Base-by-base conservation (phyloP, 306 rosid species). In the Fragaria ananassa region DNA sequence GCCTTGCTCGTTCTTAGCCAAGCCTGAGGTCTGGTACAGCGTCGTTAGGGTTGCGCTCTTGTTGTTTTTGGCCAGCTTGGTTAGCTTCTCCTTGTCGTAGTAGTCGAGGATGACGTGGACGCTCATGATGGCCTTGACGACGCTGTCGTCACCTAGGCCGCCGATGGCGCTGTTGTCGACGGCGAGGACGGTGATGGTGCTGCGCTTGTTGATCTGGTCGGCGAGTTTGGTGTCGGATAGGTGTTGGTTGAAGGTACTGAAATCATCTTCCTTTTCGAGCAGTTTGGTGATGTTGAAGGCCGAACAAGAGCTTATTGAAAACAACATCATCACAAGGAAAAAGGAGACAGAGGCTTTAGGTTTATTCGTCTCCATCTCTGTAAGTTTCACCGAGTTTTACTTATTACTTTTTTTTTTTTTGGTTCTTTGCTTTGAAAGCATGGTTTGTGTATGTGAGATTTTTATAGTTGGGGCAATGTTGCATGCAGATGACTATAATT, bases 31-130 rank as follows among this genome's bases (percentile, higher is more conserved):
- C 12, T 85, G 85, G n/a, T 74, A 81, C 37, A 93, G 78, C 0
- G 93, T 89, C 46, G 87, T 70, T 39, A 93, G 35, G 2, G 27
- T 8, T 1, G 78, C 39, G 10, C 63, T 63, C 1, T 70, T 74
- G 58, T 66, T 74, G 68, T 51, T 68, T 4, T 71, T 11, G 9
- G 60, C 37, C 0, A 76, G 80, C 6, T n/a, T 42, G 3, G 76
- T 8, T 1, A 90, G 75, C 61, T 72, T 87, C 74, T 64, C 62
- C 37, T 77, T 81, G 15, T 93, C 93, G 54, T 67, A 87, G 70
- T 50, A 93, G 0, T 79, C 88, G 1, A 74, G 79, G 19, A 93
- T 11, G 1, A 90, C 78, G 12, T 90, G 93, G 4, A 73, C 76
- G 49, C 88, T 83, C 19, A 90, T 17, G 60, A 86, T 83, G 11